These are phyloP conservation scores for Pythium pectinolyticum DNA, from an alignment of 352 stramenopile species.

Conservation along the genomic window DNA sequence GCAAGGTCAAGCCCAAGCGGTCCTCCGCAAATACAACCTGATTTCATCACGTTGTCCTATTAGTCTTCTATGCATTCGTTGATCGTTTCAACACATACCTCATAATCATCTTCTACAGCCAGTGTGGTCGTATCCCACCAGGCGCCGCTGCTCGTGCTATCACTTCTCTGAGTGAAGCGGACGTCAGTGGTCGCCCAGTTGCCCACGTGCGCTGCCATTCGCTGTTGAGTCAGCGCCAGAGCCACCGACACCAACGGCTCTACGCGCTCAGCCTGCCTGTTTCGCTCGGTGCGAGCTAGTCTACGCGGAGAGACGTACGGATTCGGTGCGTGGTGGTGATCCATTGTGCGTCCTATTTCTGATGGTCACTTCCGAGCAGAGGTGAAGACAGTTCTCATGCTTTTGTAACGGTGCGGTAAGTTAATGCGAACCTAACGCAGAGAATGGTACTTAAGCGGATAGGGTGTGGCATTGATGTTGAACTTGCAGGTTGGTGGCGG, in stretches of 20 bases:
- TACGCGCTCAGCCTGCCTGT: background rate
- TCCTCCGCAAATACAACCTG: constrained; percentile 30
- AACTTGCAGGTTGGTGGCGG: constrained; percentile 21
- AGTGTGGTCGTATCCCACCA: constrained; percentile 1
- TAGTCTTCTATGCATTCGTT: no score
- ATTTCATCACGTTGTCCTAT: background rate
- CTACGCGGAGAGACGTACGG: background rate
- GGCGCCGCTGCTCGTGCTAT: background rate
- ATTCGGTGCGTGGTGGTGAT: background rate
- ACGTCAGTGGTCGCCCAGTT: background rate
- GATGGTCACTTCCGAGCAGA: background rate
- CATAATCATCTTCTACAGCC: background rate
- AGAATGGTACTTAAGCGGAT: background rate
- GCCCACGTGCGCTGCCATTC: background rate
- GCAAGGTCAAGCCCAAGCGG: constrained; percentile 28
- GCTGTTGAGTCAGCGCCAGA: background rate
- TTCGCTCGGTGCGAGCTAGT: background rate
- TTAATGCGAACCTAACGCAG: constrained; percentile 1
- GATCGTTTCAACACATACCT: background rate
- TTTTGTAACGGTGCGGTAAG: constrained; percentile 3
- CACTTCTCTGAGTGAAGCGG: no score
- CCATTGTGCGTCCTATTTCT: background rate
- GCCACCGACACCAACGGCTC: background rate
- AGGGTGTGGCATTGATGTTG: constrained; percentile 23
- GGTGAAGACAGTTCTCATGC: background rate